These are phyloP conservation scores for Rhododendron kiyosumense DNA, from an alignment of 148 eudicot genomes.

Conservation along the genomic window DNA sequence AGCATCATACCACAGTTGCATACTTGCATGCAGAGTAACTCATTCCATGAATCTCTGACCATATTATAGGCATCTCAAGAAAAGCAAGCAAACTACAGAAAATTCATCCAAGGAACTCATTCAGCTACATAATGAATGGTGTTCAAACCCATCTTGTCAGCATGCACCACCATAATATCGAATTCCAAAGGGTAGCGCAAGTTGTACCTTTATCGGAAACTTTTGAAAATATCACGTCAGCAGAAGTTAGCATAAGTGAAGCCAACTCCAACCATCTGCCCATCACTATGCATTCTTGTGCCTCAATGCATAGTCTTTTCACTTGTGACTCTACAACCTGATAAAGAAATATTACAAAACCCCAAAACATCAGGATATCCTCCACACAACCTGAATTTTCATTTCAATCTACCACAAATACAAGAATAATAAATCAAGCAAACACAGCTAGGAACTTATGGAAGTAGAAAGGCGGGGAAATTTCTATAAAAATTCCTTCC, in stretches of 20 bases:
- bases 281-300: slow-evolving; percentile 58
- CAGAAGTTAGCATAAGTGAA: slow-evolving; percentile 71
- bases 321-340: slow-evolving; percentile 80
- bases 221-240: slow-evolving; percentile 72
- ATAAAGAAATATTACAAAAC: neutral
- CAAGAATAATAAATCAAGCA: neutral
- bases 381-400: neutral
- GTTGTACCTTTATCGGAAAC: slow-evolving; percentile 73
- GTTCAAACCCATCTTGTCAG: neutral
- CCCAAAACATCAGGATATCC: neutral
- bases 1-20: neutral
- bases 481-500: too few relatives aligned
- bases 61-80: neutral
- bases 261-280: slow-evolving; percentile 84
- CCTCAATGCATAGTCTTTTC: slow-evolving; percentile 59
- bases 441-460: neutral
- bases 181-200: too few relatives aligned
- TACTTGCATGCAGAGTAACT: neutral
- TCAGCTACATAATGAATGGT: neutral
- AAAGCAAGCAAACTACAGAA: neutral
- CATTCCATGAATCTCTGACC: neutral
- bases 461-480: neutral
- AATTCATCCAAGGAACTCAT: neutral
- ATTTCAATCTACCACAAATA: neutral
- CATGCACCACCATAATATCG: neutral